Percentiles rank a stretch among this genome's conserved stretches.
Evolutionary conservation across 345 rosid species (phyloP).

Genomic region (Aegle marmelos): DNA sequence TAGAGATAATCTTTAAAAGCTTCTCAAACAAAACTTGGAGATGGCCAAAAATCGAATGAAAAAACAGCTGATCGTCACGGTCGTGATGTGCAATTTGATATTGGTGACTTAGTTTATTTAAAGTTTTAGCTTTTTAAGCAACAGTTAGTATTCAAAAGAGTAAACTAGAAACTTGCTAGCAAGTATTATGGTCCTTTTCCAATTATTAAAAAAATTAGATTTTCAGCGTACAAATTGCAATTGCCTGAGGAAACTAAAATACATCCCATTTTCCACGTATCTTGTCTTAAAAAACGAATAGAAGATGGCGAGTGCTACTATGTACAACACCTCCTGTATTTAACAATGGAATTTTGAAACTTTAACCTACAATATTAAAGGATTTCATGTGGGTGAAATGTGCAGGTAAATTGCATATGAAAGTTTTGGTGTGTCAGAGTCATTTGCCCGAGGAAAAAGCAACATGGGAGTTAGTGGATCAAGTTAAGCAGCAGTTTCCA

Average conservation of each 20-base stretch:
- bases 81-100: background rate
- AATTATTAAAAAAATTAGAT: background rate
- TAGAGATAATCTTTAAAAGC: background rate
- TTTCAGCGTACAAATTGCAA: background rate
- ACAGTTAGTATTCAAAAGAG: too few relatives aligned
- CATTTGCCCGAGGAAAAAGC: background rate
- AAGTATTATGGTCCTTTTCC: too few relatives aligned
- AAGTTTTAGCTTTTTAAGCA: background rate
- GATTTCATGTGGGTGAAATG: background rate
- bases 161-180: background rate
- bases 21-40: background rate
- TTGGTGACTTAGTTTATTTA: too few relatives aligned
- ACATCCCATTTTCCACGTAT: background rate
- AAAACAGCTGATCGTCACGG: background rate
- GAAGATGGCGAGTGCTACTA: background rate
- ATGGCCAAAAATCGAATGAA: background rate
- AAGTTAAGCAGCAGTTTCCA: too few relatives aligned
- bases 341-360: background rate
- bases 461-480: too few relatives aligned
- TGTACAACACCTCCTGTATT: background rate
- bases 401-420: background rate
- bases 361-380: background rate
- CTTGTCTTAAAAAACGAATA: background rate
- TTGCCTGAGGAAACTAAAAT: background rate
- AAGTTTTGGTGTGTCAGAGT: background rate